Conservation (phyloP, 1,284 basidiomycete species). For the Melampsora larici-populina region DNA sequence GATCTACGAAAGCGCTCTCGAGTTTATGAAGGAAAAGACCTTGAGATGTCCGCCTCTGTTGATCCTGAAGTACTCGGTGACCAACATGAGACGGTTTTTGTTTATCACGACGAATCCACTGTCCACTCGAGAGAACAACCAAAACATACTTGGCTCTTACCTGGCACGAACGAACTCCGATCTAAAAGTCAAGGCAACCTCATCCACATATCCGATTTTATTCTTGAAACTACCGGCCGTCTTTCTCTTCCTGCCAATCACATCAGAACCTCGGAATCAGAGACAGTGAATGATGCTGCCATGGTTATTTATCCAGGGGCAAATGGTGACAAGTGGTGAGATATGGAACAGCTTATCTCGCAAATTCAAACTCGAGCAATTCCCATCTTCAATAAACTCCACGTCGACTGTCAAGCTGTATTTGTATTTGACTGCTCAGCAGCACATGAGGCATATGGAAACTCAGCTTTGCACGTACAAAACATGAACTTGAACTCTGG, state of each 20-base stretch:
- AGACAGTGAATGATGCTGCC: slow-evolving; percentile 6
- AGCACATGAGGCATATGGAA: too few relatives aligned
- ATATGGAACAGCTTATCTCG: not conserved
- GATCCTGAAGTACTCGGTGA: not conserved
- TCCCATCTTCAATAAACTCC: too few relatives aligned
- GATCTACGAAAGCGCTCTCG: not conserved
- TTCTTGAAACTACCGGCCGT: slow-evolving; percentile 7
- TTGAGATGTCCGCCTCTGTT: not conserved
- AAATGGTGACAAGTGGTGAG: not conserved
- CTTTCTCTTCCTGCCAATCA: too few relatives aligned
- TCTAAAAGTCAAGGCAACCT: slow-evolving; percentile 6
- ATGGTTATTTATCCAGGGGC: not conserved
- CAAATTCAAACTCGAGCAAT: too few relatives aligned
- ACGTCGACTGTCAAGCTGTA: too few relatives aligned
- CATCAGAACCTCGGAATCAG: too few relatives aligned
- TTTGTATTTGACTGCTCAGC: too few relatives aligned
- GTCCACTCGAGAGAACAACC: slow-evolving; percentile 2
- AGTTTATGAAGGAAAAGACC: not conserved
- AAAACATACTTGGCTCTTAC: not conserved
- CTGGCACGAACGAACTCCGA: not conserved
- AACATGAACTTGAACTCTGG: slow-evolving; percentile 19
- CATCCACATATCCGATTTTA: slow-evolving; percentile 11
- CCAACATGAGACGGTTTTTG: not conserved
- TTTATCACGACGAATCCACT: not conserved
- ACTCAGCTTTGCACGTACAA: too few relatives aligned